These are phyloP conservation scores for Coffea eugenioides DNA, from an alignment of 257 asterid genomes.

Conservation along the genomic window DNA sequence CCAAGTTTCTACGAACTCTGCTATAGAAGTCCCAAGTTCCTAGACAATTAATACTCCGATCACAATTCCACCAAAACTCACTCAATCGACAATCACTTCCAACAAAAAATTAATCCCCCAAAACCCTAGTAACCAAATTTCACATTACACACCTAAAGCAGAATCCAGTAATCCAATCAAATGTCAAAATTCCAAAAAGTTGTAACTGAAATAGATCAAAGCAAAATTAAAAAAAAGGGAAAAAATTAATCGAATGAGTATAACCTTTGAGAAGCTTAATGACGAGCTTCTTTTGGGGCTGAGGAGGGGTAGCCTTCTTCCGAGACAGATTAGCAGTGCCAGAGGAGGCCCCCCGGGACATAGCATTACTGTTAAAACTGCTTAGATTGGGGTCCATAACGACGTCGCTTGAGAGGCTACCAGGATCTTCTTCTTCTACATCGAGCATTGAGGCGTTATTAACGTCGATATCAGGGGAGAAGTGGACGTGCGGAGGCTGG, in stretches of 20 bases:
- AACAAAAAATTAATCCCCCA: not conserved
- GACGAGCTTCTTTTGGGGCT: slow-evolving; percentile 75
- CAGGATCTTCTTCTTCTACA: slow-evolving; percentile 49
- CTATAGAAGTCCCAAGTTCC: not conserved
- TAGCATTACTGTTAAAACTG: slow-evolving; percentile 28
- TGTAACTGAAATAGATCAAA: not conserved
- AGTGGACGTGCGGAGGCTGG: slow-evolving; percentile 53
- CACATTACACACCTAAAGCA: not conserved
- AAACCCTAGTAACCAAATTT: slow-evolving; percentile 15
- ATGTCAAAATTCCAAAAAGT: not conserved
- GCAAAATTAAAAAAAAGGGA: not conserved
- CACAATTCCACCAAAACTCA: not conserved
- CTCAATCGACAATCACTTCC: not conserved
- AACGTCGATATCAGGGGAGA: slow-evolving; percentile 35
- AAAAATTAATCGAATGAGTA: not conserved
- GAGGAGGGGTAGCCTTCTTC: slow-evolving; percentile 81
- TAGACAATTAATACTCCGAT: slow-evolving; percentile 1
- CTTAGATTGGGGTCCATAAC: slow-evolving; percentile 41
- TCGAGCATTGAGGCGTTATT: slow-evolving; percentile 54
- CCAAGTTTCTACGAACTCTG: not conserved
- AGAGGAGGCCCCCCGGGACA: slow-evolving; percentile 28
- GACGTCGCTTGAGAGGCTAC: slow-evolving; percentile 33
- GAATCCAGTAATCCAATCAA: not conserved
- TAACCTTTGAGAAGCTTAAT: slow-evolving; percentile 81
- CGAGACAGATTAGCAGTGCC: slow-evolving; percentile 67